phyloP scores from a whole-genome alignment of 140 eudicot species.

The Ambrosia hybrid region DNA sequence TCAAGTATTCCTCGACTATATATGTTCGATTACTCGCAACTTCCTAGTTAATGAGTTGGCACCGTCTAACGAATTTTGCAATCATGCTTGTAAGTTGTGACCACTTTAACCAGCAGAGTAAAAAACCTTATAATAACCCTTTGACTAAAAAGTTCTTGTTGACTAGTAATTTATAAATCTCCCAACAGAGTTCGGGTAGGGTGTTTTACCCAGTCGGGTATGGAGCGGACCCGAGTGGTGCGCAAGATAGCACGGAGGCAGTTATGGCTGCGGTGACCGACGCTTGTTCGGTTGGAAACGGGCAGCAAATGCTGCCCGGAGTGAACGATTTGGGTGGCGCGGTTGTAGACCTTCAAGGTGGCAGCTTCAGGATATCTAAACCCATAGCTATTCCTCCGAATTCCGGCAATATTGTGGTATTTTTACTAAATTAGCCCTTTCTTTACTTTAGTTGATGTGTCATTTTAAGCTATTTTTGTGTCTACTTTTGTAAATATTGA shows the following conservation, averaged over 20 bases:
- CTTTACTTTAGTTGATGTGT: background rate
- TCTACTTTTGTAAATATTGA: slow-evolving; percentile 26
- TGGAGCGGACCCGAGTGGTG: slow-evolving; percentile 75
- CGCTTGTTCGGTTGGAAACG: slow-evolving; percentile 38
- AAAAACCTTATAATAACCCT: too few relatives aligned
- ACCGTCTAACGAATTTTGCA: too few relatives aligned
- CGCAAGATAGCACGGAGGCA: slow-evolving; percentile 58
- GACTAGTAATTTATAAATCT: background rate
- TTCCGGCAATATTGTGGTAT: slow-evolving; percentile 73
- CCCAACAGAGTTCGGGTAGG: slow-evolving; percentile 46
- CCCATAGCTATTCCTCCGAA: slow-evolving; percentile 52
- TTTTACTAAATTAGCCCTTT: slow-evolving; percentile 19
- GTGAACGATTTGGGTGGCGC: slow-evolving; percentile 68
- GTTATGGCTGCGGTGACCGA: slow-evolving; percentile 45
- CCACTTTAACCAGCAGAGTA: too few relatives aligned
- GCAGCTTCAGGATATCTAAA: slow-evolving; percentile 44
- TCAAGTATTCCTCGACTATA: too few relatives aligned
- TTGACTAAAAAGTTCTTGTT: too few relatives aligned
- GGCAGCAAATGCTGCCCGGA: slow-evolving; percentile 57
- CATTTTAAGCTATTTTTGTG: background rate
- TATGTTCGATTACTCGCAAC: too few relatives aligned
- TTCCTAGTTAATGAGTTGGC: too few relatives aligned
- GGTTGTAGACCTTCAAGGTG: slow-evolving; percentile 68
- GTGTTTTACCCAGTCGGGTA: slow-evolving; percentile 69
- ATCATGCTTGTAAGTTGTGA: too few relatives aligned